phyloP scores from a whole-genome alignment of 176 grass and related monocot species.

The Chrysopogon serrulatus region DNA sequence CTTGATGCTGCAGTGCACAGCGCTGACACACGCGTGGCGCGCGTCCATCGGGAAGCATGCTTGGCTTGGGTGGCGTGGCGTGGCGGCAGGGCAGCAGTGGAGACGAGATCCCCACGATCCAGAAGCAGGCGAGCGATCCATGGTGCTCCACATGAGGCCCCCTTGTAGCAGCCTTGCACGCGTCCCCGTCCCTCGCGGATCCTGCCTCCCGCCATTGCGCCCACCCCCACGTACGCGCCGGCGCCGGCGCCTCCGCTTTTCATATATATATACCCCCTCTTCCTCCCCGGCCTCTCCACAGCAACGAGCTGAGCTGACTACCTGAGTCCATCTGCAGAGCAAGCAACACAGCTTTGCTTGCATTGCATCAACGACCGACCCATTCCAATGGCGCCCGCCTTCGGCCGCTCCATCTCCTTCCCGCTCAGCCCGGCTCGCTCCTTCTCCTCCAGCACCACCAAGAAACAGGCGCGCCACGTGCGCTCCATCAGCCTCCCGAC shows the following conservation, averaged over 20 bases:
- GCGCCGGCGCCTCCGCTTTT: background rate
- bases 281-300: background rate
- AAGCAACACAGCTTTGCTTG: background rate
- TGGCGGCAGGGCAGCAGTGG: background rate
- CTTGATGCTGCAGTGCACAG: too few relatives aligned
- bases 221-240: too few relatives aligned
- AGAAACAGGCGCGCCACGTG: conserved; percentile 11
- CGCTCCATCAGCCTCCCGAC: conserved; percentile 55
- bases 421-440: conserved; percentile 30
- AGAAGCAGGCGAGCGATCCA: too few relatives aligned
- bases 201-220: background rate
- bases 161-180: background rate
- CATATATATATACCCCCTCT: background rate
- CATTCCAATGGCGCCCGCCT: conserved; percentile 47
- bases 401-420: conserved; percentile 64
- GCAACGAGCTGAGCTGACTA: background rate
- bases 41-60: background rate
- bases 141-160: too few relatives aligned
- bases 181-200: conserved; percentile 32
- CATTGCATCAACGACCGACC: background rate
- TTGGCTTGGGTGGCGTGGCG: background rate
- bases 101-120: too few relatives aligned
- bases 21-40: background rate
- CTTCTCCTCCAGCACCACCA: background rate
- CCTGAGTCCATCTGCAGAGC: background rate